These are phyloP conservation scores for Ceratobasidium sp. DNA, from an alignment of 1,284 basidiomycete species.

Conservation along the genomic window DNA sequence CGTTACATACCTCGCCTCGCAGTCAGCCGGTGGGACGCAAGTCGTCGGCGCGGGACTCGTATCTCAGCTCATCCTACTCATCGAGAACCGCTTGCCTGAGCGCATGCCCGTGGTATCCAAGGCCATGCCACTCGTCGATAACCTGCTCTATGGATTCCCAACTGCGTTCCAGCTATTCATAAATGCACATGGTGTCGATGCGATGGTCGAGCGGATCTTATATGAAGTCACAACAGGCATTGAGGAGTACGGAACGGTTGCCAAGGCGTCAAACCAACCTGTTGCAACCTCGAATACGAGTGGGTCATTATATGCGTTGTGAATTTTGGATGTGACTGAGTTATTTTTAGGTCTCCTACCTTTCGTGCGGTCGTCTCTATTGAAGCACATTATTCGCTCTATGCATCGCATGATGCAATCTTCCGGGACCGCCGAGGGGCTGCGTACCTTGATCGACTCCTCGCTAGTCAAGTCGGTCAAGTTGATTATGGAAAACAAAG, in stretches of 20 bases:
- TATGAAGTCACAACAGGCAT: slow-evolving; percentile 77
- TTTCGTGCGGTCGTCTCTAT: slow-evolving; percentile 58
- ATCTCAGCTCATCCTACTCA: slow-evolving; percentile 86
- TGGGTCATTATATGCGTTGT: slow-evolving; percentile 50
- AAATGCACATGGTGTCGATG: slow-evolving; percentile 84
- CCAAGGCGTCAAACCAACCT: slow-evolving; percentile 62
- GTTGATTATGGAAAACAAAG: slow-evolving; percentile 85
- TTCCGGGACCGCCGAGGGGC: slow-evolving; percentile 91
- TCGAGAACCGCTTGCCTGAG: slow-evolving; percentile 74
- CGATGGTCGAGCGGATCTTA: slow-evolving; percentile 86
- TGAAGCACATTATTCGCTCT: slow-evolving; percentile 93
- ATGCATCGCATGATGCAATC: slow-evolving; percentile 97
- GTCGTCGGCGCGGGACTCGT: slow-evolving; percentile 97
- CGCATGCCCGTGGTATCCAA: slow-evolving; percentile 76
- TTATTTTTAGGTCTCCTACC: slow-evolving; percentile 48
- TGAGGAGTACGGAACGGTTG: slow-evolving; percentile 62
- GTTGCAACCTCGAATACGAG: slow-evolving; percentile 61
- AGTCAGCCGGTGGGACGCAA: slow-evolving; percentile 88
- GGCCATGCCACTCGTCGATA: slow-evolving; percentile 92
- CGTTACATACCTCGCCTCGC: slow-evolving; percentile 86
- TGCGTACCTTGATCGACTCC: slow-evolving; percentile 94
- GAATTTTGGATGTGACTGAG: slow-evolving; percentile 10
- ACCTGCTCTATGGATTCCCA: slow-evolving; percentile 87
- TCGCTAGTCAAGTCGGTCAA: slow-evolving; percentile 88
- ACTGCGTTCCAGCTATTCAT: slow-evolving; percentile 91